These are phyloP conservation scores for Curvularia eragrostidis DNA, from an alignment of 2,329 filamentous ascomycete genomes.

Conservation along the genomic window DNA sequence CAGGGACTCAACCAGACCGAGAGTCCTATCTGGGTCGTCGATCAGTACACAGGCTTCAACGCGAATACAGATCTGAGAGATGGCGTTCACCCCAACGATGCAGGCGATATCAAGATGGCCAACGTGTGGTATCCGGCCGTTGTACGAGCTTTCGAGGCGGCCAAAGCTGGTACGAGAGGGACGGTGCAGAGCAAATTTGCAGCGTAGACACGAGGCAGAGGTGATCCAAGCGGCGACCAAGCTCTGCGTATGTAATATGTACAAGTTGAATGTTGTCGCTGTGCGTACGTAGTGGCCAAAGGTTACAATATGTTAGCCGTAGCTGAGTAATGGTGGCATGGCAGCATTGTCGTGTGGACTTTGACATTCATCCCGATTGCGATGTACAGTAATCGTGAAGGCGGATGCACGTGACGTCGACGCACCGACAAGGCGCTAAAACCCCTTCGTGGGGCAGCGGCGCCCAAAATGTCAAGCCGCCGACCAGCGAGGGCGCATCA, in stretches of 20 bases:
- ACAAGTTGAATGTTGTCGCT: neutral
- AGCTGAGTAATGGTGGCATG: neutral
- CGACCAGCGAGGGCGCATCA: slow-evolving; percentile 27
- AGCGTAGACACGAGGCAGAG: neutral
- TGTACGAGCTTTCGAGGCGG: slow-evolving; percentile 32
- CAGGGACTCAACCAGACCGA: slow-evolving; percentile 49
- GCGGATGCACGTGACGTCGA: slow-evolving; percentile 11
- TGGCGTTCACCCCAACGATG: slow-evolving; percentile 52
- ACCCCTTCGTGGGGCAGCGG: slow-evolving; percentile 24
- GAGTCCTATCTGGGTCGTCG: slow-evolving; percentile 53
- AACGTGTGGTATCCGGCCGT: slow-evolving; percentile 42
- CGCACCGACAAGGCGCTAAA: slow-evolving; percentile 19
- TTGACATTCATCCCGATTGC: neutral
- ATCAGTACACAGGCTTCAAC: slow-evolving; percentile 52
- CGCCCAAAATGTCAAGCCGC: slow-evolving; percentile 28
- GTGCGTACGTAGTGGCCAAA: neutral
- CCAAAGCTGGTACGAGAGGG: slow-evolving; percentile 25
- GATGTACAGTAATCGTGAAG: neutral
- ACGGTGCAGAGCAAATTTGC: slow-evolving; percentile 4
- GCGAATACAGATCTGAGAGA: slow-evolving; percentile 46
- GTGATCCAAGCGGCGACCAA: neutral
- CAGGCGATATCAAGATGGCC: slow-evolving; percentile 53
- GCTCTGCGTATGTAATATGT: neutral
- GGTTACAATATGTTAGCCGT: neutral
- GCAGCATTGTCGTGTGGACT: neutral